Base-by-base conservation (phyloP, 805 yeast species). In the Hanseniaspora guilliermondii region DNA sequence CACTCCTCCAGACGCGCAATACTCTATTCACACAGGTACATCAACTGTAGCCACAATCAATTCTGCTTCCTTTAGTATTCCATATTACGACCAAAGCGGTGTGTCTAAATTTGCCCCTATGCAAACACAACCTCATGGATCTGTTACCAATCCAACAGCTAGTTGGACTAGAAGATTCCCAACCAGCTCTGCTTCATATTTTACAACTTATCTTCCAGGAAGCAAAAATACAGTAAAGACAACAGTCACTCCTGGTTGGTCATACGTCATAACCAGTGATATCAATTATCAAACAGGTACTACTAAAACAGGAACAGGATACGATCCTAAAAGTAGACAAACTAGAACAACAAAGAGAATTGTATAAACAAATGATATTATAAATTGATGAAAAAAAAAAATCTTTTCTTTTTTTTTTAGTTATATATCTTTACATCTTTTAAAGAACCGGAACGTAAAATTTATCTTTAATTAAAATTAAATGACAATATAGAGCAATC, bases 231-330 rank as follows among this genome's bases (percentile, higher is more conserved):
- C 61, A 3, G 33, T 25, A 21, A 38, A 19, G 32, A 78, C 95
- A 0, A 89, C 97, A 0, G 61, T 78, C 35, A 89, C 97, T 0
- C 88, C 89, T 6, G 87, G 88, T 30, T 86, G 95, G 88, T 73
- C 80, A 7, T 85, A 85, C 62, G 73, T 83, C 0, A 73, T 78
- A 55, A 70, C 76, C 19, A 79, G 85, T 6, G 71, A 71, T 46
- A 70, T 74, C 48, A 89, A 89, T 67, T 76, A 73, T 60, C 96
- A 88, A 0, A 62, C 82, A 1, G 82, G 77, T 2, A 88, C 88
- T 6, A 78, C 81, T 3, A 75, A 69, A 41, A 68, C 70, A 54
- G 72, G 72, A 42, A 72, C 83, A 59, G 73, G 76, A 77, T 79
- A 82, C 63, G 71, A 79, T 8, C 83, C 88, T 1, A 70, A 74